Evolutionary conservation across 2,329 filamentous ascomycete genomes (phyloP), one percentile per base, ranked within the genome.

Genomic region (Sclerotinia nivalis): DNA sequence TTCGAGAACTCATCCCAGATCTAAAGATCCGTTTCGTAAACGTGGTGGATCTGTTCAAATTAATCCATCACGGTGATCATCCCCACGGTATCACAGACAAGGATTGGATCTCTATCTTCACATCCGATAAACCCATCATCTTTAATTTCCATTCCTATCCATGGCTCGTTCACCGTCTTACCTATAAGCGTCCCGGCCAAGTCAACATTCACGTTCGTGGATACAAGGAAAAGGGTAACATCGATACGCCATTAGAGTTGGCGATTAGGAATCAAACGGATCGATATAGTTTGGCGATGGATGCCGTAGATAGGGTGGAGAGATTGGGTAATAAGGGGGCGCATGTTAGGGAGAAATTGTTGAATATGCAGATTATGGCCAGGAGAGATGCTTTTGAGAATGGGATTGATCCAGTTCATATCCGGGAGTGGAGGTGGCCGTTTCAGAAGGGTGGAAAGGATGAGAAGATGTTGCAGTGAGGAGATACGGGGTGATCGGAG

Each of bases 71-170:
- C 69, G 82, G 80, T 28, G 87, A 93, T 75, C 91, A 94, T 78
- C 89, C 91, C 0, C 91, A 94, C 80, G 91, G 91, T 54, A 83
- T 93, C 70, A 85, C 83, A 0, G 88, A 92, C 74, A 73, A 75
- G 25, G 89, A 93, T 77, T 94, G 89, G 87, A 80, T 80, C 20
- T 83, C 89, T 52, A 81, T 93, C 73, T 94, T 94, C 83, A 93
- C 91, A 0, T 83, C 84, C 22, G 83, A 93, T 82, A 89, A 85
- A 73, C 91, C 91, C 31, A 83, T 93, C 77, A 88, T 93, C 77
- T 93, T 94, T 84, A 93, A 93, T 82, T 94, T 93, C 86, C 91
- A 94, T 82, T 90, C 88, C 45, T 93, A 94, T 81, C 91, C 91
- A 12, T 93, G 89, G 90, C 84, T 94, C 76, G 87, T 94, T 66